Conservation (phyloP, 2,329 filamentous ascomycete genomes). For the Phaeosphaeriaceae sp. region DNA sequence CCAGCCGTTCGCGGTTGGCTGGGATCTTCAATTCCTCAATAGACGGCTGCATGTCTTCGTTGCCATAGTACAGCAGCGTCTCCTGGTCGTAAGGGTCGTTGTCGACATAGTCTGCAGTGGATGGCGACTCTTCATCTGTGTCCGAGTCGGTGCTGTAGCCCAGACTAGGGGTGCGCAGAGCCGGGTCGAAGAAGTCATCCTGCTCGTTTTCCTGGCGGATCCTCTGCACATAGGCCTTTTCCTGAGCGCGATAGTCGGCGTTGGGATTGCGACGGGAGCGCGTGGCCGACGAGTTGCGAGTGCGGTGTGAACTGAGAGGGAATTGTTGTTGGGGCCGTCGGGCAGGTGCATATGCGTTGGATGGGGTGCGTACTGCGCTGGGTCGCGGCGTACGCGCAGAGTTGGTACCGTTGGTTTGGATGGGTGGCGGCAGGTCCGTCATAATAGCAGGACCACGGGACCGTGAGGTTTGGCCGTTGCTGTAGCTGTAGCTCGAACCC, state of each 20-base stretch:
- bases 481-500: slow-evolving; percentile 26
- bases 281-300: slow-evolving; percentile 64
- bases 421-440: slow-evolving; percentile 35
- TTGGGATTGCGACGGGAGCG: slow-evolving; percentile 68
- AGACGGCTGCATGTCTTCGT: slow-evolving; percentile 86
- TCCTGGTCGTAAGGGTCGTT: slow-evolving; percentile 87
- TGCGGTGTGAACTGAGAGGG: slow-evolving; percentile 55
- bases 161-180: slow-evolving; percentile 72
- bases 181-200: slow-evolving; percentile 72
- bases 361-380: slow-evolving; percentile 53
- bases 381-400: slow-evolving; percentile 45
- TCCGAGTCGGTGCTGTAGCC: slow-evolving; percentile 77
- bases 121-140: slow-evolving; percentile 88
- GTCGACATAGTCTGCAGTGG: slow-evolving; percentile 82
- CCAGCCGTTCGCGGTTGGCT: slow-evolving; percentile 84
- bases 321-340: slow-evolving; percentile 58
- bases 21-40: slow-evolving; percentile 89
- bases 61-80: slow-evolving; percentile 89
- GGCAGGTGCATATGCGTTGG: slow-evolving; percentile 58
- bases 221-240: slow-evolving; percentile 92
- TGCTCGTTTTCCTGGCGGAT: slow-evolving; percentile 76
- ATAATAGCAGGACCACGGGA: slow-evolving; percentile 33
- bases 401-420: slow-evolving; percentile 35
- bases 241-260: slow-evolving; percentile 80
- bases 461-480: slow-evolving; percentile 23